phyloP scores from a whole-genome alignment of 2,329 filamentous ascomycete genomes.

The Incumbomyces lentus region DNA sequence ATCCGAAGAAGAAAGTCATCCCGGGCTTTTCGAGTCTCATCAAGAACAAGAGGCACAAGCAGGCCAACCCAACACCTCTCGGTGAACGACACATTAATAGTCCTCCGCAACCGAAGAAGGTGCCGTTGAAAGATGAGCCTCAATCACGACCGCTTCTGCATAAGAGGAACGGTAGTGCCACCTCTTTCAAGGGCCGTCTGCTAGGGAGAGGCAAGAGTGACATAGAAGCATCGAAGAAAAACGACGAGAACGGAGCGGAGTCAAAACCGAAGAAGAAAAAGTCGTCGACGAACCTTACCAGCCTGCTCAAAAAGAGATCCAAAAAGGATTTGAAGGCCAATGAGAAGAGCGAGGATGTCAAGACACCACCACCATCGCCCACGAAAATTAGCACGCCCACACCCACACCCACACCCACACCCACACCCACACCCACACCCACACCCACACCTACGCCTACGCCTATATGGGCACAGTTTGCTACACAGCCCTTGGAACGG shows the following conservation, averaged over 20 bases:
- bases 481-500: constrained; percentile 30
- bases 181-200: constrained; percentile 20
- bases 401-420: too few species aligned
- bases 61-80: constrained; percentile 13
- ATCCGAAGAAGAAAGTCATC: constrained; percentile 10
- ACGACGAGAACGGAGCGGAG: constrained; percentile 23
- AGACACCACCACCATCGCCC: constrained; percentile 43
- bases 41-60: neutral
- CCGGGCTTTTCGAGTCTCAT: neutral
- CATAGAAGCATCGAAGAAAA: constrained; percentile 25
- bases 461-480: constrained; percentile 75
- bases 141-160: constrained; percentile 12
- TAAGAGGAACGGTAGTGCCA: constrained; percentile 21
- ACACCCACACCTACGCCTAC: constrained; percentile 39
- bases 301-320: constrained; percentile 65
- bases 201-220: constrained; percentile 29
- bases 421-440: too few species aligned
- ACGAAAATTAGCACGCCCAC: too few species aligned
- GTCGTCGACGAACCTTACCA: constrained; percentile 71
- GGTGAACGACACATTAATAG: constrained; percentile 22
- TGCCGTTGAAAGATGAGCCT: constrained; percentile 17
- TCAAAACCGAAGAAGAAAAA: constrained; percentile 59
- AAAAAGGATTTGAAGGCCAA: constrained; percentile 50
- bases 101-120: constrained; percentile 17
- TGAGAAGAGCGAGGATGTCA: neutral